phyloP scores from a whole-genome alignment of 140 eudicot genomes.

The Erigeron philadelphicus region DNA sequence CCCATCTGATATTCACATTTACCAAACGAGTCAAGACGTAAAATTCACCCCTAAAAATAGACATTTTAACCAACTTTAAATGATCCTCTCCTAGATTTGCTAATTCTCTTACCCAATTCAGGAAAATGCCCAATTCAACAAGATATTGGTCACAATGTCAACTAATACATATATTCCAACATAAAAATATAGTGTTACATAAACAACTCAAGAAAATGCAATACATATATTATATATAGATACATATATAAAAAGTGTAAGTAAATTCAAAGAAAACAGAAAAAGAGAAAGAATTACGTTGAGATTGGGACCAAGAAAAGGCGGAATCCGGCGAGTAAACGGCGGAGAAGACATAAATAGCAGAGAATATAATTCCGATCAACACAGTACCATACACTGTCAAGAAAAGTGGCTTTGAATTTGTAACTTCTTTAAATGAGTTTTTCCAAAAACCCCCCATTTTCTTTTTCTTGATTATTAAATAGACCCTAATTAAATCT shows the following conservation, averaged over 20 bases:
- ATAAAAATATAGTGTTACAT: neutral
- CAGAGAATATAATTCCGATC: conserved; percentile 63
- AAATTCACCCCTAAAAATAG: neutral
- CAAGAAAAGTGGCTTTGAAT: conserved; percentile 82
- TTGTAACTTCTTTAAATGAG: conserved; percentile 50
- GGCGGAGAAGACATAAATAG: conserved; percentile 77
- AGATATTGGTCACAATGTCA: neutral
- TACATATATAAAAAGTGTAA: neutral
- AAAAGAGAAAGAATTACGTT: conserved; percentile 16
- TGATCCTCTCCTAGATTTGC: neutral
- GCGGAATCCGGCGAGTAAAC: conserved; percentile 54
- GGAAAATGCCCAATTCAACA: conserved; percentile 14
- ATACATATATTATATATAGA: neutral
- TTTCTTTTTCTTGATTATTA: conserved; percentile 17
- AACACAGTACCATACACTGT: conserved; percentile 75
- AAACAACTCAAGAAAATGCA: neutral
- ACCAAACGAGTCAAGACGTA: neutral
- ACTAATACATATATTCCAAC: neutral
- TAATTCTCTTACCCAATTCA: neutral
- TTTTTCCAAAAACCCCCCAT: conserved; percentile 41
- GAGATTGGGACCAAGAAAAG: conserved; percentile 38
- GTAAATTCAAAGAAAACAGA: neutral
- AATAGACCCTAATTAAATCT: conserved; percentile 20
- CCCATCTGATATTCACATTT: neutral
- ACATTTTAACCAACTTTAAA: neutral